phyloP scores from a whole-genome alignment of 1,139 yeast genomes.

The Geotrichum fermentans region DNA sequence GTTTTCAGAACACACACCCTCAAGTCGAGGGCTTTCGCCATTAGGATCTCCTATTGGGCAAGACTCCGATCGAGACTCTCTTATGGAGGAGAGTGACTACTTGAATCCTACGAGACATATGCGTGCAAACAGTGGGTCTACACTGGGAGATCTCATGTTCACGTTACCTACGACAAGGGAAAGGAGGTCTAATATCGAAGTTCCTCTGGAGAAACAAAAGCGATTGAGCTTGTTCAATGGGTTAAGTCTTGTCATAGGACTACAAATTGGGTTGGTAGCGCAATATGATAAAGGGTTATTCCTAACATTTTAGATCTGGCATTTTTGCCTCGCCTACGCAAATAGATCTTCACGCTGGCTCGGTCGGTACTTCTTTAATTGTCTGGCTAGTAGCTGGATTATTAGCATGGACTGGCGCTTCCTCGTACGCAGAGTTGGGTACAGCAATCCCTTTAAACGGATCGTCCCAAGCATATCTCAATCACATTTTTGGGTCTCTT shows the following conservation, averaged over 20 bases:
- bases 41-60: slow-evolving; percentile 20
- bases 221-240: slow-evolving; percentile 38
- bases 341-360: slow-evolving; percentile 39
- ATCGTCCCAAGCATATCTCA: slow-evolving; percentile 42
- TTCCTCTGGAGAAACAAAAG: slow-evolving; percentile 37
- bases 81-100: slow-evolving; percentile 17
- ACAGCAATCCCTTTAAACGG: slow-evolving; percentile 42
- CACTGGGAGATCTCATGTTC: slow-evolving; percentile 33
- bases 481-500: slow-evolving; percentile 39
- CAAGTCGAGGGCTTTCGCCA: slow-evolving; percentile 30
- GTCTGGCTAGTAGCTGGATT: slow-evolving; percentile 42
- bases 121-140: slow-evolving; percentile 29
- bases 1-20: slow-evolving; percentile 22
- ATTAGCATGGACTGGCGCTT: slow-evolving; percentile 45
- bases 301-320: slow-evolving; percentile 32
- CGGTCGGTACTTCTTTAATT: slow-evolving; percentile 39
- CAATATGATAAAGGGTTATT: background rate
- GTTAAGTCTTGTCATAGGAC: slow-evolving; percentile 40
- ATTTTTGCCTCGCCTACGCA: slow-evolving; percentile 43
- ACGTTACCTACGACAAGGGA: slow-evolving; percentile 33
- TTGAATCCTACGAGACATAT: slow-evolving; percentile 10
- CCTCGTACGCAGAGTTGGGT: slow-evolving; percentile 43
- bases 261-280: slow-evolving; percentile 37
- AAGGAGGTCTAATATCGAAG: slow-evolving; percentile 24
- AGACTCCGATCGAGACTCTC: slow-evolving; percentile 12